Base-by-base conservation (phyloP, 1,139 yeast species). In the Scheffersomyces lignicola region DNA sequence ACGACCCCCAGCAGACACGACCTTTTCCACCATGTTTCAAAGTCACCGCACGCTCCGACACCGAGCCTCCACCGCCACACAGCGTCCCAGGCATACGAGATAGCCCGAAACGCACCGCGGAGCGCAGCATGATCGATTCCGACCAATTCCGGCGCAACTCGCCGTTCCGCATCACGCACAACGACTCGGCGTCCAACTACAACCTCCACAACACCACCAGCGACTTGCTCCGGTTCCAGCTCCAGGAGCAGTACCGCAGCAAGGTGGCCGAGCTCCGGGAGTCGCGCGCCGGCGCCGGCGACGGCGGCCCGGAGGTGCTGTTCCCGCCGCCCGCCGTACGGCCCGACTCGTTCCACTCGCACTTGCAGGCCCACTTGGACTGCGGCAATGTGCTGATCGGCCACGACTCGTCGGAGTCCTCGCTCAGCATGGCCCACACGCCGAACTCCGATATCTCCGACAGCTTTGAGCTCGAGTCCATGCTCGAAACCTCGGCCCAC, bases 191-290 rank as follows among this genome's bases (percentile, higher is more conserved):
- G 31, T 36, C 30, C 28, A 45, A 48, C 34, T 64, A 57, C 44
- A 61, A 60, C 37, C 48, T 65, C 30, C 40, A 53, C 39, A 65
- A 66, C 38, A 65, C 72, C 18, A 69, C 75, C 1, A 65, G 71
- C 0, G 76, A 70, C 3, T 53, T 69, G 20, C 59, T 70, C 39
- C 69, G 68, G 46, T 69, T 68, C 39, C 76, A 69, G 47, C 56
- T 70, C 26, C 73, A 66, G 45, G 73, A 70, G 41, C 73, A 69
- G 42, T 56, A 62, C 40, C 52, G 70, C 28, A 46, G 43, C 32
- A 59, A 58, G 32, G 32, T 62, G 33, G 45, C 44, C 21, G 68
- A 60, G 25, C 43, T 60, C 32, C 48, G 49, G 27, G 45, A 36
- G 20, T 26, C 29, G 11, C 16, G 14, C 16, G n/a, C n/a, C n/a